These are phyloP conservation scores for Cyberlindnera maritima DNA, from an alignment of 805 yeast species.

Conservation along the genomic window DNA sequence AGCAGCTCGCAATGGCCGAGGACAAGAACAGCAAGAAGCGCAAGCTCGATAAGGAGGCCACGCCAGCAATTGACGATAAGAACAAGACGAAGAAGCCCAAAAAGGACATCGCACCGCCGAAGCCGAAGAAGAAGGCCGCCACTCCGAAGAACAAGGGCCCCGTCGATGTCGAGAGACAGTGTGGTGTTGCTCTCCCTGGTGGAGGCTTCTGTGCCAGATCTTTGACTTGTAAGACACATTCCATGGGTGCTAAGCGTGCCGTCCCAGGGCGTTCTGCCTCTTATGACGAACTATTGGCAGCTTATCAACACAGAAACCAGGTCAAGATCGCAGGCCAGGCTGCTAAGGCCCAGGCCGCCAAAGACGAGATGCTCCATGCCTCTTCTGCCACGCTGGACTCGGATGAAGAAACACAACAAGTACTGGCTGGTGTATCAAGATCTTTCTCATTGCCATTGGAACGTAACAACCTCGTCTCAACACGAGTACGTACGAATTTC, in stretches of 20 bases:
- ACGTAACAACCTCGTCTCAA: constrained; percentile 65
- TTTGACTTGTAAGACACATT: constrained; percentile 93
- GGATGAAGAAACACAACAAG: constrained; percentile 91
- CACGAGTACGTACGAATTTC: constrained; percentile 66
- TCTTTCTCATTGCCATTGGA: constrained; percentile 85
- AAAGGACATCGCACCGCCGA: constrained; percentile 23
- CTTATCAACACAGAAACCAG: constrained; percentile 90
- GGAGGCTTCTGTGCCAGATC: constrained; percentile 98
- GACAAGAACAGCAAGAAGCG: constrained; percentile 17
- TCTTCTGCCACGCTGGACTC: constrained; percentile 47
- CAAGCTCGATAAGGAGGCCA: constrained; percentile 20
- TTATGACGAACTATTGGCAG: constrained; percentile 82
- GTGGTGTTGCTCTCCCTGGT: constrained; percentile 91
- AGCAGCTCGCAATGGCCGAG: constrained; percentile 1
- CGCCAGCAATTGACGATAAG: constrained; percentile 15
- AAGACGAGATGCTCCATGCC: constrained; percentile 57
- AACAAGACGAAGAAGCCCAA: constrained; percentile 20
- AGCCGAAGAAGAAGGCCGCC: constrained; percentile 38
- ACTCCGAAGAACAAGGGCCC: constrained; percentile 70
- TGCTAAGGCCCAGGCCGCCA: constrained; percentile 74
- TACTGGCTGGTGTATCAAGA: constrained; percentile 81
- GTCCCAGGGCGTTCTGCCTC: constrained; percentile 93
- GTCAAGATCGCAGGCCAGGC: constrained; percentile 83
- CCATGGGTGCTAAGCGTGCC: constrained; percentile 97
- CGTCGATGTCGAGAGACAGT: constrained; percentile 88